Base-by-base conservation (phyloP, 2,329 filamentous ascomycete genomes). In the Fonsecaea nubica region DNA sequence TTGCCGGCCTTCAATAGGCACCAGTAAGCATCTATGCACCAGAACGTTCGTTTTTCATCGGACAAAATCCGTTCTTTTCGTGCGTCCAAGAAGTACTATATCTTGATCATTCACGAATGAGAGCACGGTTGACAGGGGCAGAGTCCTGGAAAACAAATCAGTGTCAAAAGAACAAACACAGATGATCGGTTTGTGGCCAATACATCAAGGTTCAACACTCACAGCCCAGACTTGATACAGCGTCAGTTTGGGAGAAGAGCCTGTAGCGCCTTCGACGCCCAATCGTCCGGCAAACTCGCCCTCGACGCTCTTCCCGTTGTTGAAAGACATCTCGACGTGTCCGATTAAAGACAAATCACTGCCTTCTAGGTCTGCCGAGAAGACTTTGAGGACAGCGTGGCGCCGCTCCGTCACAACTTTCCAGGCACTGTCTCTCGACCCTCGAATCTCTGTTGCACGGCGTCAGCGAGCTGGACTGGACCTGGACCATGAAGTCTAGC, bases 221-320 rank as follows among this genome's bases (percentile, higher is more conserved):
- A 62, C 59, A 18, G 30, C 48, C 42, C 48, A 62, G 30, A 62
- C 30, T 25, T 10, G 8, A 30, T 62, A 62, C 8, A 33, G 21
- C 13, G 5, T 53, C 10, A 62, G 15, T 10, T 25, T 25, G 4
- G 59, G 59, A 8, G n/a, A 13, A 18, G 13, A 12, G 7, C 8
- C n/a, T 9, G 12, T 13, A 13, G 48, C 32, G 54, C 21, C 59
- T 8, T 5, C 30, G 15, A 62, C 13, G 10, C 12, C 21, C 4
- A 36, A 35, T 25, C 59, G 59, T 6, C 45, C 59, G 7, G 59
- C 33, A 40, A 62, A 62, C 32, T 62, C 59, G 6, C 59, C 59
- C 30, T 35, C 48, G 9, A 54, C 30, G 9, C 8, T 9, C 12
- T 54, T 55, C 9, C 48, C 48, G 33, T 55, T 62, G 5, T 50